These are phyloP conservation scores for Macrolepiota albuminosa DNA, from an alignment of 768 basidiomycete genomes.

Conservation along the genomic window DNA sequence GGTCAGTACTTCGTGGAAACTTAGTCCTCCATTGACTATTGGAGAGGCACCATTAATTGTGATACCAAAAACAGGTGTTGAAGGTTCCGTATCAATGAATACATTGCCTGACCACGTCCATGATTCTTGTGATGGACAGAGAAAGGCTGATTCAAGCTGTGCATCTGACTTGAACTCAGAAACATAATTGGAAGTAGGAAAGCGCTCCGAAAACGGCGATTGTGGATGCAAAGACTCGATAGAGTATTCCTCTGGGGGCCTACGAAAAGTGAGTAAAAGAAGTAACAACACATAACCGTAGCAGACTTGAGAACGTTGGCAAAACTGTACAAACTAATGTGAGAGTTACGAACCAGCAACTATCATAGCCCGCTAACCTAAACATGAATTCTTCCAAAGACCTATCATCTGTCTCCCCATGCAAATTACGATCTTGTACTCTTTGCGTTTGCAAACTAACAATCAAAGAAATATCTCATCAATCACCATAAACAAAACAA, in stretches of 20 bases:
- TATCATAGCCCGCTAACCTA: background rate
- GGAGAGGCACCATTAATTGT: conserved; percentile 41
- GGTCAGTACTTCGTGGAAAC: conserved; percentile 44
- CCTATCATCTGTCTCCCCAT: background rate
- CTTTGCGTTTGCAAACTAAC: background rate
- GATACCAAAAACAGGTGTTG: conserved; percentile 46
- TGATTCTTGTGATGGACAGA: conserved; percentile 37
- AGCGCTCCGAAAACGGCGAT: conserved; percentile 10
- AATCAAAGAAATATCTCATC: background rate
- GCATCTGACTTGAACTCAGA: conserved; percentile 4
- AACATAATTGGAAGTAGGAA: conserved; percentile 2
- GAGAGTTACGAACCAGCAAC: background rate
- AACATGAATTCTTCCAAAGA: background rate
- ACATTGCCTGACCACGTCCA: conserved; percentile 67
- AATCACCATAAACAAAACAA: background rate
- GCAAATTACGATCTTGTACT: background rate
- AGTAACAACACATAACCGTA: conserved; percentile 15
- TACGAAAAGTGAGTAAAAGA: conserved; percentile 2
- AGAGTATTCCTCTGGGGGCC: conserved; percentile 17
- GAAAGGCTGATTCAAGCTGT: conserved; percentile 2
- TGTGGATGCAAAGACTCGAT: conserved; percentile 19
- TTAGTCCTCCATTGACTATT: conserved; percentile 32
- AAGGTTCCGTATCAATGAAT: conserved; percentile 32
- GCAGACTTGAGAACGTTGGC: conserved; percentile 22
- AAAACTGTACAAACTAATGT: background rate